A percentile compares a stretch with the other conserved stretches of the same genome.
Conservation (phyloP, 805 yeast genomes). For the Yamadazyma paraphyllophila region DNA sequence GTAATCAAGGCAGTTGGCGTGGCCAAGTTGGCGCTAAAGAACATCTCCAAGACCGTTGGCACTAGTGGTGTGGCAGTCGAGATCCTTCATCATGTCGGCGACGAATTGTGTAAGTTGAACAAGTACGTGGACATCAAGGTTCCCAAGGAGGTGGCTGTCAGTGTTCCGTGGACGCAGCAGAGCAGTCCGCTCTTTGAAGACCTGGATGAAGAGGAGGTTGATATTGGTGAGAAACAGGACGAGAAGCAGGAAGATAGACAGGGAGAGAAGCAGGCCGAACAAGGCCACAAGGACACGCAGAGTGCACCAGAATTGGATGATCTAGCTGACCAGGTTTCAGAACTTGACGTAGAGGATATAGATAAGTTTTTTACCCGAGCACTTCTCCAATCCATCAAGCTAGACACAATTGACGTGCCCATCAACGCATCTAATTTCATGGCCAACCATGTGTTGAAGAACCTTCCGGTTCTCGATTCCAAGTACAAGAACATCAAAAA, state of each 20-base stretch:
- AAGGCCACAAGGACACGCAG: conserved; percentile 3
- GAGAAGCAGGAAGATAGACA: neutral
- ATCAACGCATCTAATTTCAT: conserved; percentile 72
- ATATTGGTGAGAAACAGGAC: conserved; percentile 10
- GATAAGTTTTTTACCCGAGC: conserved; percentile 76
- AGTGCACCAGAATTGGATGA: conserved; percentile 12
- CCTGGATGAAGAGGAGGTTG: conserved; percentile 17
- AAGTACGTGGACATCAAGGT: conserved; percentile 39
- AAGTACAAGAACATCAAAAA: conserved; percentile 62
- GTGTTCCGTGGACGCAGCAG: conserved; percentile 34
- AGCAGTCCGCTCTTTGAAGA: neutral
- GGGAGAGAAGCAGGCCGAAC: conserved; percentile 1
- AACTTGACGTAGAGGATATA: conserved; percentile 57
- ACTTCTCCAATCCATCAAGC: conserved; percentile 64
- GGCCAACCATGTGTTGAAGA: conserved; percentile 63
- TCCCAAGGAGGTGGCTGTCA: conserved; percentile 26
- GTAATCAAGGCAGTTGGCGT: conserved; percentile 73
- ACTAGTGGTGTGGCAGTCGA: conserved; percentile 76
- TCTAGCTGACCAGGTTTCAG: conserved; percentile 11
- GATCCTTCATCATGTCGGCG: conserved; percentile 65
- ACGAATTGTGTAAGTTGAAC: conserved; percentile 55
- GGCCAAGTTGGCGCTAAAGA: conserved; percentile 48
- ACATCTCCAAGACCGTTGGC: conserved; percentile 51
- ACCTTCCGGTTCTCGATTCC: conserved; percentile 67
- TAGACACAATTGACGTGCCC: conserved; percentile 59